phyloP scores from a whole-genome alignment of 805 yeast species.

The Kodamaea sagamina region DNA sequence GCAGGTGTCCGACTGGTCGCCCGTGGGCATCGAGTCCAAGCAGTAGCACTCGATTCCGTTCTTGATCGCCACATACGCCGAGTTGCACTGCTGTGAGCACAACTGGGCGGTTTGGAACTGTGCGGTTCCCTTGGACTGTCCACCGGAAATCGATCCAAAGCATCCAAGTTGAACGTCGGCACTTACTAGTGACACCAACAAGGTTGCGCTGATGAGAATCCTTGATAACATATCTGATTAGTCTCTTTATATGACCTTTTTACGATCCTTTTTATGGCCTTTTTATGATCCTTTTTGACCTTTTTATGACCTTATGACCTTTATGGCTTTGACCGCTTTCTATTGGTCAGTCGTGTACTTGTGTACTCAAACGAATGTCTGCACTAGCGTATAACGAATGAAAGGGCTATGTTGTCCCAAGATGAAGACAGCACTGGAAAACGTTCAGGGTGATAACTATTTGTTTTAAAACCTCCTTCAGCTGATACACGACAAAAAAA shows the following conservation, averaged over 20 bases:
- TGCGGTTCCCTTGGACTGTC: slow-evolving; percentile 22
- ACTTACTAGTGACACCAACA: slow-evolving; percentile 3
- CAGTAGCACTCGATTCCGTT: slow-evolving; percentile 43
- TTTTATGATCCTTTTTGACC: too few relatives aligned
- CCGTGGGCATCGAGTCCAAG: slow-evolving; percentile 33
- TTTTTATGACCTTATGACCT: too few relatives aligned
- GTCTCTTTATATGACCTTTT: too few relatives aligned
- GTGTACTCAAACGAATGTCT: slow-evolving; percentile 1
- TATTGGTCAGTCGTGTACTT: too few relatives aligned
- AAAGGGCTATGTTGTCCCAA: not conserved
- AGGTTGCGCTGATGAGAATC: not conserved
- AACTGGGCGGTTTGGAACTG: slow-evolving; percentile 30
- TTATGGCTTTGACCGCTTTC: too few relatives aligned
- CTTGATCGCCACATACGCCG: slow-evolving; percentile 40
- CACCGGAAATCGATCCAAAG: slow-evolving; percentile 30
- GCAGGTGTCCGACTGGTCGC: slow-evolving; percentile 26
- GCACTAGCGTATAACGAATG: not conserved
- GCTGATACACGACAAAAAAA: slow-evolving; percentile 4
- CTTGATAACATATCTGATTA: not conserved
- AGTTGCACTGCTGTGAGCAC: slow-evolving; percentile 35
- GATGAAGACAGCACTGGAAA: too few relatives aligned
- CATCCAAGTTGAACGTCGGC: slow-evolving; percentile 27
- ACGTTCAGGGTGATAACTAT: not conserved
- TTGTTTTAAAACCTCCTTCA: slow-evolving; percentile 4
- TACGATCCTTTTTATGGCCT: too few relatives aligned